These are phyloP conservation scores for Tritrichomonas musculus DNA, from an alignment of 208 protist genomes.

Conservation along the genomic window DNA sequence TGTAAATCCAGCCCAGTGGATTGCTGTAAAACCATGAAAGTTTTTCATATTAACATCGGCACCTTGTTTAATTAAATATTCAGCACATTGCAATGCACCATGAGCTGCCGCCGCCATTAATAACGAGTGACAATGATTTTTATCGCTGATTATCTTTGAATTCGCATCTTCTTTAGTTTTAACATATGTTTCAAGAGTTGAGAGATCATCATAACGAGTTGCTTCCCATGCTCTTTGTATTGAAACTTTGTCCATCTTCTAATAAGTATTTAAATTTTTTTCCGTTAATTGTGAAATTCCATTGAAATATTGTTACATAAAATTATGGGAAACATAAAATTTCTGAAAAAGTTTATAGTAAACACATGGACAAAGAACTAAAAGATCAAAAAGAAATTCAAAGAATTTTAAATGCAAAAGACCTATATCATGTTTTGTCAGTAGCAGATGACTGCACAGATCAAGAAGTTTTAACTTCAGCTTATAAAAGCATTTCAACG, in stretches of 20 bases:
- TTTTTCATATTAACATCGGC: neutral
- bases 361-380: too few species aligned
- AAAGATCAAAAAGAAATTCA: too few species aligned
- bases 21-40: neutral
- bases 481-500: neutral
- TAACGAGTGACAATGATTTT: slow-evolving; percentile 5
- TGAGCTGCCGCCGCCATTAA: slow-evolving; percentile 11
- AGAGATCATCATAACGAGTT: neutral
- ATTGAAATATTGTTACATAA: too few species aligned
- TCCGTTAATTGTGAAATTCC: too few species aligned
- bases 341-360: too few species aligned
- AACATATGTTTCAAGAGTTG: neutral
- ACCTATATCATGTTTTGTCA: neutral
- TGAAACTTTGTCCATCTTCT: too few species aligned
- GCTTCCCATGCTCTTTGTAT: neutral
- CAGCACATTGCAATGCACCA: neutral
- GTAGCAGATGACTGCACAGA: neutral
- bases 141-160: neutral
- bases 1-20: slow-evolving; percentile 27
- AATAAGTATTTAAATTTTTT: too few species aligned
- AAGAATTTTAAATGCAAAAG: neutral
- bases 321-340: too few species aligned
- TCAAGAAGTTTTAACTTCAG: neutral
- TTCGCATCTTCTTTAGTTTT: neutral
- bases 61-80: neutral